Evolutionary conservation across 176 grass and related monocot species (phyloP).

Genomic region (Dendrocalamus sinicus): DNA sequence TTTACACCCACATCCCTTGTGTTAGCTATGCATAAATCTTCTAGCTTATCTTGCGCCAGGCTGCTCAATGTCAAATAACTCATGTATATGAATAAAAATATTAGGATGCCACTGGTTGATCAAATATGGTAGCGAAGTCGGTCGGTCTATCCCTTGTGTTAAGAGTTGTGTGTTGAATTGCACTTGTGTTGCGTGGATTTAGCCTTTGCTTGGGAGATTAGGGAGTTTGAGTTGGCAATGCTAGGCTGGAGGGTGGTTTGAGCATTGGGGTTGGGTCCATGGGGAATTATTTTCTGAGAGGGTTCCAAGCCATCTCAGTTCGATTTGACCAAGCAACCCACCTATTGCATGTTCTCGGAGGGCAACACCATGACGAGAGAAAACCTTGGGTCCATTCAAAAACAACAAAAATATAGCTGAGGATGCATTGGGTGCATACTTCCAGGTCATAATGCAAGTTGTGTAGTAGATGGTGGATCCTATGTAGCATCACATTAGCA

Average conservation of each 20-base stretch:
- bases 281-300: constrained; percentile 19
- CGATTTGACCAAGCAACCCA: constrained; percentile 59
- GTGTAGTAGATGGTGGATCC: constrained; percentile 18
- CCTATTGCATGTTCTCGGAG: constrained; percentile 42
- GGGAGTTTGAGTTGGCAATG: constrained; percentile 33
- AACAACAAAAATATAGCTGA: neutral
- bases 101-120: neutral
- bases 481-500: constrained; percentile 45
- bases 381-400: constrained; percentile 30
- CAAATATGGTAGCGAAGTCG: neutral
- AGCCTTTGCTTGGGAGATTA: constrained; percentile 10
- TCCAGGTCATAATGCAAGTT: constrained; percentile 16
- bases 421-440: neutral
- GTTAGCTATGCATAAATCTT: neutral
- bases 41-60: neutral
- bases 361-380: neutral
- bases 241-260: constrained; percentile 53
- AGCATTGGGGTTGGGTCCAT: constrained; percentile 31
- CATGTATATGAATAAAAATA: neutral
- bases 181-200: neutral
- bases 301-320: constrained; percentile 33
- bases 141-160: neutral
- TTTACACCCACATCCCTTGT: neutral
- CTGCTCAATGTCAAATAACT: neutral
- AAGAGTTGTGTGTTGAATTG: neutral